Base-by-base conservation (phyloP, 495 filamentous ascomycete species). In the Neohortaea acidophila region DNA sequence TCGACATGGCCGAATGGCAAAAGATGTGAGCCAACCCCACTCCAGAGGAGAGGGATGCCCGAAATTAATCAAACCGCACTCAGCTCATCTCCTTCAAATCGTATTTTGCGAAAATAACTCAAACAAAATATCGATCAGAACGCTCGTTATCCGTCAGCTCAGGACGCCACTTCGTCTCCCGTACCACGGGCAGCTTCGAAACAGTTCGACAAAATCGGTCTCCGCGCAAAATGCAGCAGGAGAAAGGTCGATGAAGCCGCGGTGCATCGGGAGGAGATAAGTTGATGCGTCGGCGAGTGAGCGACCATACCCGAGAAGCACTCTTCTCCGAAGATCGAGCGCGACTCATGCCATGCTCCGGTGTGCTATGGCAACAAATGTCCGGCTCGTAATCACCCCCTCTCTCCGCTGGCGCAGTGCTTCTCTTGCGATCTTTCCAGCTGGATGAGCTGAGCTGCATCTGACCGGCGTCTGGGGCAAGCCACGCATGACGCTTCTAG, bases 221-320 rank as follows among this genome's bases (percentile, higher is more conserved):
- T n/a, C n/a, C n/a, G n/a, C n/a, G n/a, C n/a, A n/a, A n/a, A n/a
- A n/a, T n/a, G n/a, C n/a, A n/a, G n/a, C n/a, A n/a, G n/a, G n/a
- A n/a, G n/a, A n/a, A n/a, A n/a, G n/a, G n/a, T n/a, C n/a, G 29
- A 8, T 9, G 14, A 32, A 15, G 29, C 8, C 29, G 7, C 6
- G 14, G 6, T 12, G 32, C 15, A 20, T 9, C 7, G 32, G 10
- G 10, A 34, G 32, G 13, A 20, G 28, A 31, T 31, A 31, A 31
- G 12, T 15, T 35, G 31, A 18, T 8, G 19, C 22, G 36, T 14
- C 7, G 44, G 55, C 49, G 54, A 57, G 46, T 41, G 54, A 60
- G 52, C 57, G 46, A 57, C 48, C 54, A 59, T 56, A 48, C 47
- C 56, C 56, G 26, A 50, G 47, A 21, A 9, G 31, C 35, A 11